Evolutionary conservation across 2,329 filamentous ascomycete species (phyloP), one percentile per base, ranked within the genome.

Genomic region (Fulvia fulva): DNA sequence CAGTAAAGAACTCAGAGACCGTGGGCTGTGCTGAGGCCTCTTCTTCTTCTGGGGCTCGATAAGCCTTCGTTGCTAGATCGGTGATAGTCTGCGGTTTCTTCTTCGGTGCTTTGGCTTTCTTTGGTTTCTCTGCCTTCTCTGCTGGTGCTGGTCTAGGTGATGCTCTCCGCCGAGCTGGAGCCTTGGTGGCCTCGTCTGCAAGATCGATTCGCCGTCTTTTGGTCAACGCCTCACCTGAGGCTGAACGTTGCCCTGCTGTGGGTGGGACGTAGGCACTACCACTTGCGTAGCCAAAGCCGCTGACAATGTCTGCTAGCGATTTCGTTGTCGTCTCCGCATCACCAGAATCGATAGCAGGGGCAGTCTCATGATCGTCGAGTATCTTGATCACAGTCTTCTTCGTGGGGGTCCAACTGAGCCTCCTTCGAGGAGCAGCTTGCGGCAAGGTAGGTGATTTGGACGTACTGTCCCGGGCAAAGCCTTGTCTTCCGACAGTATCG

Each of bases 71-170:
- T 11, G 90, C 89, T 51, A 89, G 76, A 43, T 85, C 89, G 0
- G 91, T 96, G 57, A 96, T 87, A 0, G 90, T 95, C 43, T 84
- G 85, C 0, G 86, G 75, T 71, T 88, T 92, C 74, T 89, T 91
- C 72, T 84, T 86, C 3, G 80, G 75, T 5, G 78, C 46, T 51
- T 65, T 67, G 41, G 58, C 63, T 49, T 67, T 71, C 75, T 26
- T 77, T 67, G 56, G 69, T 67, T 60, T 72, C 62, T 55, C 66
- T 64, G 30, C 63, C 67, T 60, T 72, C 62, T 55, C 66, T 64
- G 30, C 63, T 41, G 43, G 19, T 21, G 55, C 26, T 25, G 50
- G 43, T 19, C 43, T 23, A 21, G 32, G 37, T 21, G 30, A 37
- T 7, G 41, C 43, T 41, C 51, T 61, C 8, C 45, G 52, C 14